Conservation (phyloP, 108 stramenopile species). For the Nannochloropsis gaditana region DNA sequence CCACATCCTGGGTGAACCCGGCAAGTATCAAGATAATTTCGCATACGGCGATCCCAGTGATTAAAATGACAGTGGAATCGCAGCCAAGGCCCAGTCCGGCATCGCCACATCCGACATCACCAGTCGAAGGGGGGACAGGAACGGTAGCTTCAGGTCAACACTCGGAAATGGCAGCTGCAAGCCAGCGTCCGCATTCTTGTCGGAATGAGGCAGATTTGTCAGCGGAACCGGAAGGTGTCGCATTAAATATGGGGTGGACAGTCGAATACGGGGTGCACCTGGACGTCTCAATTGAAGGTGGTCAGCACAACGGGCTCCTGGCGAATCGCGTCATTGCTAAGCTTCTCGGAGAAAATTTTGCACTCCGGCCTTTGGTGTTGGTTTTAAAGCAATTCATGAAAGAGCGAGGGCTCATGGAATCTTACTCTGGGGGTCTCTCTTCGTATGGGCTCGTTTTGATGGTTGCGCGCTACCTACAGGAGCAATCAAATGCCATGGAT, state of each 20-base stretch:
- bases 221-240: background rate
- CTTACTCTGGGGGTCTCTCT: conserved; percentile 82
- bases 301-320: conserved; percentile 50
- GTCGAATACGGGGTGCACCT: background rate
- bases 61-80: conserved; percentile 48
- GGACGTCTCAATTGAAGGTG: conserved; percentile 51
- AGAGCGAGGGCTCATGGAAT: conserved; percentile 71
- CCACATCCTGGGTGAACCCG: conserved; percentile 51
- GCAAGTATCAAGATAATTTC: conserved; percentile 54
- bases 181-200: background rate
- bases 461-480: conserved; percentile 62
- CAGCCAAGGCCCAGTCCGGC: background rate
- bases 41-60: conserved; percentile 54
- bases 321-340: conserved; percentile 43
- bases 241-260: background rate
- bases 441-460: conserved; percentile 83
- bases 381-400: conserved; percentile 67
- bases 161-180: background rate
- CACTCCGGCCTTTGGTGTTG: conserved; percentile 46
- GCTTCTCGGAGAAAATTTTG: conserved; percentile 37
- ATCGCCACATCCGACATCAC: background rate
- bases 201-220: background rate
- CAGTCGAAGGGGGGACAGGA: background rate
- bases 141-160: background rate
- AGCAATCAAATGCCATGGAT: conserved; percentile 59